Evolutionary conservation across 2,329 filamentous ascomycete genomes (phyloP).

Genomic region (Sodiomyces alkalinus): DNA sequence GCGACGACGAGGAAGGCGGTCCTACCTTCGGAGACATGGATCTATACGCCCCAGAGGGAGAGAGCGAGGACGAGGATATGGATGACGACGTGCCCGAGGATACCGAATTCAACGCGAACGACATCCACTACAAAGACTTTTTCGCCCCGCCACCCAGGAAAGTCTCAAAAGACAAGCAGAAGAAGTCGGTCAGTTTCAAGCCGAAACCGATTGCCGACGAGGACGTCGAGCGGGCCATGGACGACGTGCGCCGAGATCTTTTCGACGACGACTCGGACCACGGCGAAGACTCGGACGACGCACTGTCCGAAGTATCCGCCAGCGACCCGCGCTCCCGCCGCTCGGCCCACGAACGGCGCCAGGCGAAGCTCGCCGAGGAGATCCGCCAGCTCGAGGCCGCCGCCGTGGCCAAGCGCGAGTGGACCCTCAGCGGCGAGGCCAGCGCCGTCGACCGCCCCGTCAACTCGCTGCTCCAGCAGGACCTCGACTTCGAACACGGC

Average conservation of each 20-base stretch:
- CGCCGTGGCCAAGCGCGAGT: conserved; percentile 78
- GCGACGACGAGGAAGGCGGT: conserved; percentile 58
- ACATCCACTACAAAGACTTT: conserved; percentile 84
- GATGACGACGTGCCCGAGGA: conserved; percentile 39
- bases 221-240: conserved; percentile 72
- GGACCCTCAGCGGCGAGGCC: conserved; percentile 83
- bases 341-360: conserved; percentile 75
- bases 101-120: conserved; percentile 58
- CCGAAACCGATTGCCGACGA: conserved; percentile 36
- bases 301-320: conserved; percentile 49
- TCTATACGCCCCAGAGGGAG: conserved; percentile 57
- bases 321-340: conserved; percentile 57
- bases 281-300: conserved; percentile 46
- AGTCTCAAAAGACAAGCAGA: conserved; percentile 31
- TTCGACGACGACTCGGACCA: conserved; percentile 64
- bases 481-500: conserved; percentile 87
- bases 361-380: conserved; percentile 74
- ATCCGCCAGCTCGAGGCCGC: conserved; percentile 83
- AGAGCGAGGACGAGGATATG: conserved; percentile 45
- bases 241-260: conserved; percentile 73
- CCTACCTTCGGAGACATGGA: conserved; percentile 74
- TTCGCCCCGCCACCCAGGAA: conserved; percentile 76
- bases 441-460: conserved; percentile 65
- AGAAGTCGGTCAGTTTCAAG: conserved; percentile 22
- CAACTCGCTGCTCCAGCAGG: conserved; percentile 87